Evolutionary conservation across 345 rosid genomes (phyloP).

Genomic region (Moringa oleifera): DNA sequence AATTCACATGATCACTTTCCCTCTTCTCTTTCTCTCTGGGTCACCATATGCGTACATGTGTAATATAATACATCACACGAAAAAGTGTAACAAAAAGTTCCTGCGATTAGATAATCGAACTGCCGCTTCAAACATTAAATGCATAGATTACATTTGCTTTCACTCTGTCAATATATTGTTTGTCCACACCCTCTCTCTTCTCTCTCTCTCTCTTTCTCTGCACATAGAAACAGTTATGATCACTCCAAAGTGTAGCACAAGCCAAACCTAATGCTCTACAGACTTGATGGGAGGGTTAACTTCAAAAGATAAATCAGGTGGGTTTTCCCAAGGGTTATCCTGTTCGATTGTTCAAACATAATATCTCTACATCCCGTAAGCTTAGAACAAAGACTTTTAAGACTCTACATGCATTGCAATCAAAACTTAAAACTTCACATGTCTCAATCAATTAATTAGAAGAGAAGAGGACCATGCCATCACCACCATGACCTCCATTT

Average conservation of each 20-base stretch:
- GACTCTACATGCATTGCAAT: no score
- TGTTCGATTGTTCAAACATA: no score
- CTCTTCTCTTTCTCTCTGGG: constrained; percentile 1
- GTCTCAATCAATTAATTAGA: no score
- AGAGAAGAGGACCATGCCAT: constrained; percentile 7
- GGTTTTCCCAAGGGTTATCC: no score
- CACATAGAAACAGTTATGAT: no score
- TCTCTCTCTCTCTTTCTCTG: no score
- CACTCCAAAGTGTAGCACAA: no score
- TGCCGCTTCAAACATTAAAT: constrained; percentile 18
- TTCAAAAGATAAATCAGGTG: no score
- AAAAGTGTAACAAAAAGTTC: background rate
- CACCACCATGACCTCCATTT: background rate
- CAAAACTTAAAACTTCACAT: constrained; percentile 7
- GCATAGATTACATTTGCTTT: constrained; percentile 20
- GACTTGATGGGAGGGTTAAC: no score
- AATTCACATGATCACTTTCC: constrained; percentile 23
- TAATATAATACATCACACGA: background rate
- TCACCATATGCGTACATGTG: background rate
- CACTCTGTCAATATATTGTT: constrained; percentile 21
- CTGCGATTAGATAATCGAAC: constrained; percentile 8
- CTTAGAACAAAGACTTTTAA: no score
- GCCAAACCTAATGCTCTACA: no score
- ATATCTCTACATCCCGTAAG: no score
- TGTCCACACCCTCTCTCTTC: constrained; percentile 18